Conservation (phyloP, 345 rosid genomes). For the Eutrema yunnanense region DNA sequence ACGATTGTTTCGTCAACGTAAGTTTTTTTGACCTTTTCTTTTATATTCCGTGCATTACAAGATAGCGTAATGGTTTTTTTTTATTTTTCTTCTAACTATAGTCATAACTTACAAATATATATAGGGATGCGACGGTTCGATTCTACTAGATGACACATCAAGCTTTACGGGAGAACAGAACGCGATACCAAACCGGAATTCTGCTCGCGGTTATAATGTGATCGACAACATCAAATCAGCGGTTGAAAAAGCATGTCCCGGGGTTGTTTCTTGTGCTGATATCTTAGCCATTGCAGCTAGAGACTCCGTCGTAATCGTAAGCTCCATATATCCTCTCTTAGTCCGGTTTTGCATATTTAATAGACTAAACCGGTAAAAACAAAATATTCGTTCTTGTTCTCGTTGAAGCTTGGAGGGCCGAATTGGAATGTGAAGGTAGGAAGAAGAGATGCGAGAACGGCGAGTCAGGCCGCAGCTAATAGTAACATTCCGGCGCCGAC, state of each 20-base stretch:
- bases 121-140: slow-evolving; percentile 83
- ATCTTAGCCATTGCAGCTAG: slow-evolving; percentile 63
- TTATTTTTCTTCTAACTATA: not conserved
- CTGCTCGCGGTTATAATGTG: slow-evolving; percentile 71
- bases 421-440: slow-evolving; percentile 79
- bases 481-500: slow-evolving; percentile 66
- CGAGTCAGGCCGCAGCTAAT: slow-evolving; percentile 79
- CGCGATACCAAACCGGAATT: slow-evolving; percentile 58
- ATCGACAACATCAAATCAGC: slow-evolving; percentile 67
- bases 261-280: slow-evolving; percentile 88
- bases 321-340: slow-evolving; percentile 1
- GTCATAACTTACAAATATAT: not conserved
- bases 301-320: slow-evolving; percentile 54
- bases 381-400: not conserved
- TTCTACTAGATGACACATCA: slow-evolving; percentile 75
- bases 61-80: not conserved
- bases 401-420: slow-evolving; percentile 72
- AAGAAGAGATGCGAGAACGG: slow-evolving; percentile 73
- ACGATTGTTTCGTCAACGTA: slow-evolving; percentile 93
- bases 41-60: not conserved
- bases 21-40: not conserved
- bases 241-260: slow-evolving; percentile 72
- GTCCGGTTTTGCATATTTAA: not conserved
- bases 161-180: slow-evolving; percentile 75
- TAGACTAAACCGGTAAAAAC: not conserved